These are phyloP conservation scores for Cystobasidium tubakii DNA, from an alignment of 768 basidiomycete genomes.

Conservation along the genomic window DNA sequence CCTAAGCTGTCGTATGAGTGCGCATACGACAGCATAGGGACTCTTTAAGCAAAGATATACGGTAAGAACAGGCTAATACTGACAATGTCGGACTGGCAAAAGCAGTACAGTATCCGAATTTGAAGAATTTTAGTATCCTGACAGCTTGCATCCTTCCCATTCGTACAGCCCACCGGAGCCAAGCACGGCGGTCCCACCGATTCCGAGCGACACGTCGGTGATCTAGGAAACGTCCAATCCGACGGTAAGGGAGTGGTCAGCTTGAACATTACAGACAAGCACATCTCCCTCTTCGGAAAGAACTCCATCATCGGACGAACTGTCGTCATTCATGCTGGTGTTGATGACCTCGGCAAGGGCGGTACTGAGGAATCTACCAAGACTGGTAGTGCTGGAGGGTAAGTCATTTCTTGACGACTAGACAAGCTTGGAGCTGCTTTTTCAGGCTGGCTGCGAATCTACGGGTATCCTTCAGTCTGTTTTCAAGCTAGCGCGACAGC, in stretches of 20 bases:
- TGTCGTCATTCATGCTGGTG: conserved; percentile 63
- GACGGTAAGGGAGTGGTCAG: conserved; percentile 59
- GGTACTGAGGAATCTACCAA: conserved; percentile 63
- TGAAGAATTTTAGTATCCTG: no score
- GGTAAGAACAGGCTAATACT: no score
- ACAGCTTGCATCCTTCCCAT: neutral
- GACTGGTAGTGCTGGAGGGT: conserved; percentile 62
- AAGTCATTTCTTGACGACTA: conserved; percentile 49
- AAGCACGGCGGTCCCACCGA: conserved; percentile 64
- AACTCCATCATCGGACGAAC: conserved; percentile 67
- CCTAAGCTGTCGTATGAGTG: no score
- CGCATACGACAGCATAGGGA: no score
- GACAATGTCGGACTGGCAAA: no score
- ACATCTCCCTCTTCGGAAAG: conserved; percentile 65
- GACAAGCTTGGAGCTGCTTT: no score
- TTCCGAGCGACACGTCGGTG: conserved; percentile 60
- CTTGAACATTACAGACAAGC: conserved; percentile 59
- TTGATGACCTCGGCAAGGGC: conserved; percentile 71
- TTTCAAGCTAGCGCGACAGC: no score
- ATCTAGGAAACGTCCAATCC: conserved; percentile 63
- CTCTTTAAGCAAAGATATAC: no score
- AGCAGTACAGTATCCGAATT: no score
- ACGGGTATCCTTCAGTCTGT: no score
- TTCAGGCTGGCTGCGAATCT: no score
- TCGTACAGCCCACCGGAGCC: conserved; percentile 54